These are phyloP conservation scores for Paraglomus brasilianum DNA, from an alignment of 192 early-diverging fungal species.

Conservation along the genomic window DNA sequence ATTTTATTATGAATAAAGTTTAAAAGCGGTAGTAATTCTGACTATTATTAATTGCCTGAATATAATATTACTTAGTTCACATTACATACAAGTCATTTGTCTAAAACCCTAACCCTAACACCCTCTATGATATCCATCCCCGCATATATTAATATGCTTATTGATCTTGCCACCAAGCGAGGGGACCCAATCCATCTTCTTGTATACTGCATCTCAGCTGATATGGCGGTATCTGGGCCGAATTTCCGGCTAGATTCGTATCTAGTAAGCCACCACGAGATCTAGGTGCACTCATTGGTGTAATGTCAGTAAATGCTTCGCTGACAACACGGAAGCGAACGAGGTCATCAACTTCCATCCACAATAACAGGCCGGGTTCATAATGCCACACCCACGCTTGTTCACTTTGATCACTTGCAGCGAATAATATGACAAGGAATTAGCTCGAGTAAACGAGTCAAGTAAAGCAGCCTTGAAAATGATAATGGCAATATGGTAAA, in stretches of 20 bases:
- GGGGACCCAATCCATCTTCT: slow-evolving; percentile 3
- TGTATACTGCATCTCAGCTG: background rate
- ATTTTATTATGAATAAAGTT: too few relatives aligned
- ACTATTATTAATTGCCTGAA: too few relatives aligned
- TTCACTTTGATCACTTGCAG: slow-evolving; percentile 56
- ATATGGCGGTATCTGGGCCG: background rate
- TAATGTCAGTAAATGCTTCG: slow-evolving; percentile 75
- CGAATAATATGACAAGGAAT: slow-evolving; percentile 4
- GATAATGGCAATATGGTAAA: background rate
- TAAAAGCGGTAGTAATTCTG: too few relatives aligned
- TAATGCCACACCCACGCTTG: slow-evolving; percentile 67
- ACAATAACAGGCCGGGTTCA: background rate
- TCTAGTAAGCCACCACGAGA: slow-evolving; percentile 7
- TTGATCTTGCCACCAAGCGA: background rate
- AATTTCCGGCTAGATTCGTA: background rate
- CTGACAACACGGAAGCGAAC: slow-evolving; percentile 77
- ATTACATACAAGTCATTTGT: too few relatives aligned
- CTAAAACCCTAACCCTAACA: too few relatives aligned
- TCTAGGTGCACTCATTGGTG: slow-evolving; percentile 50
- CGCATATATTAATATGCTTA: too few relatives aligned
- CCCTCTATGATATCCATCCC: too few relatives aligned
- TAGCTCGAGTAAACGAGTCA: background rate
- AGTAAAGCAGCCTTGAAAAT: background rate
- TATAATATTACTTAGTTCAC: too few relatives aligned
- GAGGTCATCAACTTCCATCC: slow-evolving; percentile 74